Percentiles rank a stretch among this genome's conserved stretches.
Conservation (phyloP, 192 early-diverging fungal genomes). For the Phlyctochytrium planicorne region DNA sequence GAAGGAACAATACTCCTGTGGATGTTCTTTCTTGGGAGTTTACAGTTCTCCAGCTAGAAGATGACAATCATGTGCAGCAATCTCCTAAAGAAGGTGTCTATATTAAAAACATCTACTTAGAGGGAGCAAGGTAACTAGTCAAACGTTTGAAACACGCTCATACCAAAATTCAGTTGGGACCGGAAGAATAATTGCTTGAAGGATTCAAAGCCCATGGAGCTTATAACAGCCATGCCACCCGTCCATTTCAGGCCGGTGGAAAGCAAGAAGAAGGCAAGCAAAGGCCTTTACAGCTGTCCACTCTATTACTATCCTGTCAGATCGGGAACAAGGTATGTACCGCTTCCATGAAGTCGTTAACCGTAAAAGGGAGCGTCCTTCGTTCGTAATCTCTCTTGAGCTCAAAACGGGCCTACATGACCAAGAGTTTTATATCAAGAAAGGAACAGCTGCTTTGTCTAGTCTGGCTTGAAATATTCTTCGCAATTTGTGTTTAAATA, state of each 20-base stretch:
- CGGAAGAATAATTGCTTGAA: conserved; percentile 56
- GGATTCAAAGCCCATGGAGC: conserved; percentile 61
- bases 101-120: conserved; percentile 54
- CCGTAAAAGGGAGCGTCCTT: conserved; percentile 49
- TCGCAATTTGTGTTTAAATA: neutral
- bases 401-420: conserved; percentile 56
- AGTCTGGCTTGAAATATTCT: conserved; percentile 20
- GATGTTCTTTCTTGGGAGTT: conserved; percentile 62
- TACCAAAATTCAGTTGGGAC: conserved; percentile 47
- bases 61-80: conserved; percentile 47
- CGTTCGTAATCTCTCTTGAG: conserved; percentile 59
- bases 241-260: conserved; percentile 63
- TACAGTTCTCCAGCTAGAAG: conserved; percentile 56
- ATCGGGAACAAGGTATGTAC: conserved; percentile 50
- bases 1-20: conserved; percentile 56
- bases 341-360: neutral
- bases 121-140: conserved; percentile 55
- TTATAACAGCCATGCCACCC: conserved; percentile 56
- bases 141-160: neutral
- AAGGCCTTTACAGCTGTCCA: conserved; percentile 58
- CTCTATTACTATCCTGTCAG: conserved; percentile 61
- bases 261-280: conserved; percentile 53
- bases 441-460: conserved; percentile 59
- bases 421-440: conserved; percentile 58
- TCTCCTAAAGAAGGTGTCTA: conserved; percentile 61